Evolutionary conservation across 768 basidiomycete genomes (phyloP), one percentile per base, ranked within the genome.

Genomic region (Tulasnella sp.): DNA sequence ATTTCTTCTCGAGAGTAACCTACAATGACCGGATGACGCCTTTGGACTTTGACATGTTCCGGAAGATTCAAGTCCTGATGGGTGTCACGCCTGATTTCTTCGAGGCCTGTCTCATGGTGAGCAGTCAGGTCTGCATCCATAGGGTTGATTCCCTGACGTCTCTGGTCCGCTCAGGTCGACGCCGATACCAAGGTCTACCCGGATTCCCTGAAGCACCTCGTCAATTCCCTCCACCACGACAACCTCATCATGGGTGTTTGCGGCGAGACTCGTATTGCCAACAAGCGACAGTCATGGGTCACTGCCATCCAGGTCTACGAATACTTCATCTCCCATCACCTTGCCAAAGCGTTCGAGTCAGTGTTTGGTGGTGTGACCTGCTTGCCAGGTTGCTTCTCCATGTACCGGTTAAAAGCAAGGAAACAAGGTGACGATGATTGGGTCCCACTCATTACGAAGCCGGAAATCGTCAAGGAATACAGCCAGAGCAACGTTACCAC

Each of bases 21-120:
- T 99, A 99, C 85, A 99, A 99, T 84, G 98, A 99, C 83, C 93
- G 97, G 79, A 99, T 99, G 96, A 89, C 90, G 37, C 98, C 98
- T 9, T 89, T 99, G 81, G 98, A 99, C 83, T 99, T 95, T 83
- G 98, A 99, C 85, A 87, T 99, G 46, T 99, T 99, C 88, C 90
- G 98, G 74, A 99, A 99, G 86, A 91, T 95, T 3, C 96, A 99
- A 81, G 88, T 92, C 40, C 88, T 99, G 44, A 98, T 98, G 94
- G 97, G 98, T n/a, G 94, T 99, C 11, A 99, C 98, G 1, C 96
- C 98, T 1, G 98, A 99, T 84, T 98, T 94, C 85, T 99, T 99
- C 82, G 98, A 99, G 86, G 94, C 96, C 73, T 92, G 92, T 82
- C 85, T 99, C 79, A 99, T 99, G 98, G 98, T 98, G 82, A 80